Percentiles rank a stretch among this genome's conserved stretches.
Conservation (phyloP, 2,329 filamentous ascomycete genomes). For the Aureobasidium zeae region DNA sequence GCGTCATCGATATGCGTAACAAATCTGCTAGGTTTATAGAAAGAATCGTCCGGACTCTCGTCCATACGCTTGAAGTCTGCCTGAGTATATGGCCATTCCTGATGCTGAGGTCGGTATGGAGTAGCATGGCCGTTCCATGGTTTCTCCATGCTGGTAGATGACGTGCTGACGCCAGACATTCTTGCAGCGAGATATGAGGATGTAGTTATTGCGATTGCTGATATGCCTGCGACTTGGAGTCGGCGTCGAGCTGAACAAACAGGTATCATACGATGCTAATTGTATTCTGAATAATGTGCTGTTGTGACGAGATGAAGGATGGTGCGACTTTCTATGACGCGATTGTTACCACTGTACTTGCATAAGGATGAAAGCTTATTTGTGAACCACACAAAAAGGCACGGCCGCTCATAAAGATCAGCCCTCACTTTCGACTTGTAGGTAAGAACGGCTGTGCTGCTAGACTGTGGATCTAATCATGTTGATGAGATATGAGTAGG, state of each 20-base stretch:
- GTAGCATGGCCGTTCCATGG: slow-evolving; percentile 16
- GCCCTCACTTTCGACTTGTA: too few relatives aligned
- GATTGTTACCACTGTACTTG: too few relatives aligned
- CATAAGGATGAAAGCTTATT: too few relatives aligned
- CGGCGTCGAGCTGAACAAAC: background rate
- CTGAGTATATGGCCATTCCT: slow-evolving; percentile 28
- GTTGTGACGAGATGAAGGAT: background rate
- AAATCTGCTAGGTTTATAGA: slow-evolving; percentile 39
- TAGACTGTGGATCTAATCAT: too few relatives aligned
- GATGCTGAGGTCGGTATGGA: slow-evolving; percentile 25
- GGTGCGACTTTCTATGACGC: slow-evolving; percentile 10
- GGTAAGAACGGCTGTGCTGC: too few relatives aligned
- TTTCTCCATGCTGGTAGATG: slow-evolving; percentile 1
- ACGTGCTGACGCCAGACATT: slow-evolving; percentile 10
- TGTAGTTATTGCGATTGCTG: slow-evolving; percentile 10
- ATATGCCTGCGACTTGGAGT: slow-evolving; percentile 2
- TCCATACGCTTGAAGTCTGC: slow-evolving; percentile 35
- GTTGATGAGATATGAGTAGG: too few relatives aligned
- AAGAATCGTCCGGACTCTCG: slow-evolving; percentile 28
- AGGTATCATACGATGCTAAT: slow-evolving; percentile 11
- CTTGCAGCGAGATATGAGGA: background rate
- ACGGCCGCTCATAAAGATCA: too few relatives aligned
- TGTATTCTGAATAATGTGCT: too few relatives aligned
- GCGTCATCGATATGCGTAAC: slow-evolving; percentile 47
- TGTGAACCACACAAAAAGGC: too few relatives aligned